These are phyloP conservation scores for Nemania diffusa DNA, from an alignment of 2,329 filamentous ascomycete genomes.

Conservation along the genomic window DNA sequence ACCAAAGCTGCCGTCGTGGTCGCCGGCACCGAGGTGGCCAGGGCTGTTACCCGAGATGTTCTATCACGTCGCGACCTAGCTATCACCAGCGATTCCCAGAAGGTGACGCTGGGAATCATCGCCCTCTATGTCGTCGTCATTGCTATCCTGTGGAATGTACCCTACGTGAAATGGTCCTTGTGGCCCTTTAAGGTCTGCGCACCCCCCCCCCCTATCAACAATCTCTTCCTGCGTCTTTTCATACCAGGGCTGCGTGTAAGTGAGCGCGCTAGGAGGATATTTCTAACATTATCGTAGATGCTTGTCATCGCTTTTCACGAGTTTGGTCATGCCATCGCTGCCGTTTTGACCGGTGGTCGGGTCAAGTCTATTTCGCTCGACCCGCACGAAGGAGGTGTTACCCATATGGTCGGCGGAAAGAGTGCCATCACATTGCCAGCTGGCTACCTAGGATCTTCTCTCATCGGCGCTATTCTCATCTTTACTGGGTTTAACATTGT, in stretches of 20 bases:
- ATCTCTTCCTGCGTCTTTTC: background rate
- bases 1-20: constrained; percentile 43
- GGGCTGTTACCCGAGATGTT: constrained; percentile 41
- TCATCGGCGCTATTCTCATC: constrained; percentile 80
- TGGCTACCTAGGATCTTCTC: constrained; percentile 79
- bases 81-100: constrained; percentile 73
- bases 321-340: constrained; percentile 78
- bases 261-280: constrained; percentile 1
- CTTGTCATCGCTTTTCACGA: constrained; percentile 86
- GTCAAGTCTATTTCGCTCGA: constrained; percentile 81
- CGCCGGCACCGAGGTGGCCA: constrained; percentile 43
- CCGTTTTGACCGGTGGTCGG: constrained; percentile 75
- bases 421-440: constrained; percentile 78
- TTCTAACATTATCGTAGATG: constrained; percentile 64
- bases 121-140: constrained; percentile 78
- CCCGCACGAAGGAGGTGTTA: constrained; percentile 80
- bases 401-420: constrained; percentile 78
- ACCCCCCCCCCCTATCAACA: background rate
- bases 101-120: constrained; percentile 76
- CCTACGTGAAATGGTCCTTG: constrained; percentile 77
- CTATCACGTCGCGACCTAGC: constrained; percentile 63
- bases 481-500: constrained; percentile 86
- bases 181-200: constrained; percentile 82
- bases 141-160: constrained; percentile 81
- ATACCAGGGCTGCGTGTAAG: background rate